Conservation (phyloP, 176 grass and related monocot species). For the Triticum dicoccoides region DNA sequence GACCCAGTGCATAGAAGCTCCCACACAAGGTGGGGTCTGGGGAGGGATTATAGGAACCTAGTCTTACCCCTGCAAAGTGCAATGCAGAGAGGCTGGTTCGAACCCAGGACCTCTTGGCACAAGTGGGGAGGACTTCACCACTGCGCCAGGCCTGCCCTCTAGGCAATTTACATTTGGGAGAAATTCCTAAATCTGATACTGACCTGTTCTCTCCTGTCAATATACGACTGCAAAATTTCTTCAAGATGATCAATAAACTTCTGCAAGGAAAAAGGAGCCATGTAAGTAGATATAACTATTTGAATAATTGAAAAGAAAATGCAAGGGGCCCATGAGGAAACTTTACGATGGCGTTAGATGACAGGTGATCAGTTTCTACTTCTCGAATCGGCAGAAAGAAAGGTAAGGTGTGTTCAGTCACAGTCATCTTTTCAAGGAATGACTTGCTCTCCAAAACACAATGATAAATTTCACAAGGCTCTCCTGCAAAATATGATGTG, state of each 20-base stretch:
- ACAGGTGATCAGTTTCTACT: constrained; percentile 83
- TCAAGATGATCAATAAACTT: constrained; percentile 96
- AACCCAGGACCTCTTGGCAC: too few relatives aligned
- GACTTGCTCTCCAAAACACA: constrained; percentile 97
- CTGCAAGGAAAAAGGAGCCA: constrained; percentile 33
- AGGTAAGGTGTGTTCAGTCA: constrained; percentile 83
- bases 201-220: constrained; percentile 99
- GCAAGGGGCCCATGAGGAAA: background rate
- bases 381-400: constrained; percentile 95
- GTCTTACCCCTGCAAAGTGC: too few relatives aligned
- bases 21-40: too few relatives aligned
- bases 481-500: constrained; percentile 56
- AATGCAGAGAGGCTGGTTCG: too few relatives aligned
- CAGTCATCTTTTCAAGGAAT: constrained; percentile 96
- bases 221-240: constrained; percentile 87
- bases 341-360: constrained; percentile 89
- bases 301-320: background rate
- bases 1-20: too few relatives aligned
- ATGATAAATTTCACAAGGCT: constrained; percentile 94
- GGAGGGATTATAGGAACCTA: too few relatives aligned
- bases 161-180: background rate
- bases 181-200: constrained; percentile 17
- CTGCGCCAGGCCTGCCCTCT: too few relatives aligned
- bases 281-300: constrained; percentile 10
- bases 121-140: too few relatives aligned